These are phyloP conservation scores for Gryganskiella cystojenkinii DNA, from an alignment of 192 early-diverging fungal species.

Conservation along the genomic window DNA sequence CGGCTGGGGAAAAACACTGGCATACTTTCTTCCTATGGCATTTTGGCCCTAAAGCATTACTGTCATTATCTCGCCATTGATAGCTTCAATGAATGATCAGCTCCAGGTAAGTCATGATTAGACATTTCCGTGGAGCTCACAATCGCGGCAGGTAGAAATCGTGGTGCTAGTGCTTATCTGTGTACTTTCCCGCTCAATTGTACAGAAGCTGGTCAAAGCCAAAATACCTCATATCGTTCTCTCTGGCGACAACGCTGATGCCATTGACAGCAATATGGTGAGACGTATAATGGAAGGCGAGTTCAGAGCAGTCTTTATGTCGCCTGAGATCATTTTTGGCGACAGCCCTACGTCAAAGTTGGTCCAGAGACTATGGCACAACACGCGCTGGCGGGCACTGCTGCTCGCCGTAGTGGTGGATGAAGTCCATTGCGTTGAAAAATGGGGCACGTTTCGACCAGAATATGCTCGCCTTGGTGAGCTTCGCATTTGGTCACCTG, in stretches of 20 bases:
- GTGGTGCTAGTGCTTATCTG: not conserved
- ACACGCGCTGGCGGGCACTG: not conserved
- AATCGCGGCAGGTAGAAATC: not conserved
- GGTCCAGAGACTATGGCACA: not conserved
- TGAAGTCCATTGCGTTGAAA: constrained; percentile 19
- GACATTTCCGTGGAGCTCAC: constrained; percentile 1
- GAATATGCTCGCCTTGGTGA: constrained; percentile 18
- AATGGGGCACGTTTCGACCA: constrained; percentile 18
- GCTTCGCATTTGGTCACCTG: constrained; percentile 17
- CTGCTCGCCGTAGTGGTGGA: constrained; percentile 20
- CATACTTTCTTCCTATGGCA: constrained; percentile 25
- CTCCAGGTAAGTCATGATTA: constrained; percentile 10
- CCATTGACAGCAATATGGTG: not conserved
- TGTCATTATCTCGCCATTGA: constrained; percentile 20
- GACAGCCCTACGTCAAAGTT: constrained; percentile 7
- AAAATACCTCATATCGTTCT: constrained; percentile 18
- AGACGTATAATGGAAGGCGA: constrained; percentile 5
- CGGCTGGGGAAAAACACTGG: constrained; percentile 26
- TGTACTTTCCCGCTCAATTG: constrained; percentile 2
- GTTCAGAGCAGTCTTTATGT: constrained; percentile 25
- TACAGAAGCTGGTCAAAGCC: constrained; percentile 15
- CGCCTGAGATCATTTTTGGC: constrained; percentile 19
- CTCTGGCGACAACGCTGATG: constrained; percentile 5
- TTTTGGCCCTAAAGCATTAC: not conserved
- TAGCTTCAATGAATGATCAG: constrained; percentile 30